Percentiles rank a stretch among this genome's conserved stretches.
phyloP scores from a whole-genome alignment of 106 monocot species.

The Vanilla planifolia region DNA sequence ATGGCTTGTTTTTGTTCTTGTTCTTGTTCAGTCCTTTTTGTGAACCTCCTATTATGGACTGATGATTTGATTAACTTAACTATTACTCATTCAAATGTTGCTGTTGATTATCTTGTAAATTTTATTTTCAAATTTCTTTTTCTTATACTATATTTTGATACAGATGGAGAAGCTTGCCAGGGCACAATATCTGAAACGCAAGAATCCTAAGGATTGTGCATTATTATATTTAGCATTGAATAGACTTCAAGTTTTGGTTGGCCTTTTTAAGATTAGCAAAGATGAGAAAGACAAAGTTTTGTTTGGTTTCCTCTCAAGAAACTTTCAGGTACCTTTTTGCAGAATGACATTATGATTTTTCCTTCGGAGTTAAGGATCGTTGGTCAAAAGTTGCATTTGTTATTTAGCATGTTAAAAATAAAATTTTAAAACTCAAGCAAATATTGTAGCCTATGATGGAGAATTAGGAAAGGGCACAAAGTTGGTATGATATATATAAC shows the following conservation, averaged over 20 bases:
- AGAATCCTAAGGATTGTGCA: constrained; percentile 93
- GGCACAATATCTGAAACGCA: constrained; percentile 67
- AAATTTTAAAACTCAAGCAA: no score
- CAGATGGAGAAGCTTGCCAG: constrained; percentile 98
- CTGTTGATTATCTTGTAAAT: not conserved
- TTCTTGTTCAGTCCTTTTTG: no score
- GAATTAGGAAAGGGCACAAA: no score
- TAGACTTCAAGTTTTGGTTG: constrained; percentile 80
- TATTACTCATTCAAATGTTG: no score
- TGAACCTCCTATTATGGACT: no score
- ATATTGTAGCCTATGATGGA: no score
- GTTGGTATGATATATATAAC: no score
- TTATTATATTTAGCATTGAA: constrained; percentile 89
- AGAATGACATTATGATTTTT: not conserved
- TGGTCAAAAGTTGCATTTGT: no score
- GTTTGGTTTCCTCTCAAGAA: constrained; percentile 81
- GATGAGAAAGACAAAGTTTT: constrained; percentile 84
- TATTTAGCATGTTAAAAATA: no score
- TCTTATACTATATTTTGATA: constrained; percentile 3
- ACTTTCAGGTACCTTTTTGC: constrained; percentile 67
- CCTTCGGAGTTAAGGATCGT: no score
- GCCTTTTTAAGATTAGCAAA: constrained; percentile 91
- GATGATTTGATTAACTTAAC: no score
- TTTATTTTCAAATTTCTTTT: not conserved
- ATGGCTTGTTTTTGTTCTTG: no score